Base-by-base conservation (phyloP, 192 early-diverging fungal species). In the Coemansia guatemalensis region DNA sequence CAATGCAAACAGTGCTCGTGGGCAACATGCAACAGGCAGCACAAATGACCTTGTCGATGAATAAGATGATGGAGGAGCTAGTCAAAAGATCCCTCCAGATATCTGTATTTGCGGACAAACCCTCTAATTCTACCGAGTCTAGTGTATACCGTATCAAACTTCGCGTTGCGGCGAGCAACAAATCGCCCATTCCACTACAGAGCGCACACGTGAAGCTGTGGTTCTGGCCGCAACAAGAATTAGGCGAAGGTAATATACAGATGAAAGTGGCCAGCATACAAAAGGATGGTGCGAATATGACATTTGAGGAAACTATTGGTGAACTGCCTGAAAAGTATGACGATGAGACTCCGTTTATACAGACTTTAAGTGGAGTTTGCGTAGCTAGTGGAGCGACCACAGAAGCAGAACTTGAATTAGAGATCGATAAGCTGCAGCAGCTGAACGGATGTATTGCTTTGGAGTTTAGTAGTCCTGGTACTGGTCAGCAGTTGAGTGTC, bases 11-110 rank as follows among this genome's bases (percentile, higher is more conserved):
- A 8, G 65, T 54, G 18, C 54, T 80, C 5, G 5, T 80, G 5
- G 68, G 65, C 49, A 80, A 80, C 63, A 64, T 80, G 71, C 72
- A 71, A 48, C 78, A 74, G 58, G 78, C 73, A 7, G 72, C 66
- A 22, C 72, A 68, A 62, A 67, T 80, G 78, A 80, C 69, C 17
- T 47, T 65, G 48, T 74, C 78, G 29, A 74, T 80, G 78, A 80
- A 80, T 52, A 56, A 50, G 23, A 80, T 80, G 78, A 80, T 80
- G 78, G 78, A 80, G 58, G 78, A 80, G 29, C 60, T 80, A 12
- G 72, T 80, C 18, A 51, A 53, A 47, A 64, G 72, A 11, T 69
- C 78, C 3, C 55, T 80, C n/a, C 67, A 62, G n/a, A 53, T 68
- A 5, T 32, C 62, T 33, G 69, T 80, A 12, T 58, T 70, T 49